Evolutionary conservation across 176 grass and related monocot genomes (phyloP), one percentile per base, ranked within the genome.

Genomic region (Carex pumila): DNA sequence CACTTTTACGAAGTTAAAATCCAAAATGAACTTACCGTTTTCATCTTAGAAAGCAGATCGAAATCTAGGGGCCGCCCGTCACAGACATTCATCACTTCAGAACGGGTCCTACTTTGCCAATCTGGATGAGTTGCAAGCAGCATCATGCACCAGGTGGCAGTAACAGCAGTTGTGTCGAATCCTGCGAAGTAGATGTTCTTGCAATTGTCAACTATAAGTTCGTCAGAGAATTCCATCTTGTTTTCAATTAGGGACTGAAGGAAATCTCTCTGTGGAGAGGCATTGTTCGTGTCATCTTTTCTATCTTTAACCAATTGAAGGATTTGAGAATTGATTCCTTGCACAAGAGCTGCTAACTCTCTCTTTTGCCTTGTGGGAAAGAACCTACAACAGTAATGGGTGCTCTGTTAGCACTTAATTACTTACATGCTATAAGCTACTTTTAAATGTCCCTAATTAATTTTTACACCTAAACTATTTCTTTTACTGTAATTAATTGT

Each of bases 181-280:
- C 91, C 88, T 3, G 91, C 83, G n/a, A 92, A 88, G 69, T 92
- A 92, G 13, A 92, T 88, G 36, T 84, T 92, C 86, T 92, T 92
- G 85, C 85, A 90, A 43, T 90, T 92, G 58, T 90, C 91, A 0
- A 92, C 83, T 12, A 92, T 79, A 32, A 90, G 89, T 41, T 81
- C 52, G 18, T 90, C 83, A 5, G 87, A 18, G 18, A 84, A 56
- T 21, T 82, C 80, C 64, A 83, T 65, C 63, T 65, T 65, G 75
- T 73, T 72, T 73, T 60, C 34, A 14, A 89, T 39, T 67, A 89
- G 84, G 34, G 80, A 83, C 61, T 61, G 60, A 32, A 87, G 85
- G 8, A 82, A 61, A 60, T 81, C 85, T 37, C 65, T 57, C 1
- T 82, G 17, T n/a, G 58, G 50, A 18, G 5, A 77, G 52, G 1